phyloP scores from a whole-genome alignment of 1,284 basidiomycete species.

The Moniliella sp. region DNA sequence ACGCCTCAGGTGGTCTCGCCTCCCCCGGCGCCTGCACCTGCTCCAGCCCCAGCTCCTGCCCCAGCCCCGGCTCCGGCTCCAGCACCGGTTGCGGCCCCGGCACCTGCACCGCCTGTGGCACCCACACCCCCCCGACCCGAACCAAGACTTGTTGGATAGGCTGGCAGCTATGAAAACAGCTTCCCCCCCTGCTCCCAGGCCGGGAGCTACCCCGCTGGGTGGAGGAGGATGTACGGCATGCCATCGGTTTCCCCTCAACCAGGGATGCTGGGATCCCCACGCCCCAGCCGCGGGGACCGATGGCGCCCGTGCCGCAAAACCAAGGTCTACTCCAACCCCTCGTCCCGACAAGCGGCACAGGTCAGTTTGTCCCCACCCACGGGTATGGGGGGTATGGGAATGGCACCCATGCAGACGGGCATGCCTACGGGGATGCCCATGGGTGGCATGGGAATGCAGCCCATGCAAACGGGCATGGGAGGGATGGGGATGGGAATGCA shows the following conservation, averaged over 20 bases:
- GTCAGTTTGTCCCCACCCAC: conserved; percentile 32
- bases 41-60: conserved; percentile 13
- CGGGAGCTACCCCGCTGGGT: too few species aligned
- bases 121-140: conserved; percentile 23
- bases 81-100: conserved; percentile 30
- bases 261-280: too few species aligned
- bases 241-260: too few species aligned
- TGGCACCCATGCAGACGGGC: too few species aligned
- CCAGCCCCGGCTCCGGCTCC: conserved; percentile 11
- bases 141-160: conserved; percentile 32
- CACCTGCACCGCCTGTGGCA: conserved; percentile 1
- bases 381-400: too few species aligned
- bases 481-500: too few species aligned
- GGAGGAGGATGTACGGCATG: too few species aligned
- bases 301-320: conserved; percentile 73
- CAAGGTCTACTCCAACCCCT: conserved; percentile 68
- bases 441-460: conserved; percentile 9
- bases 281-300: conserved; percentile 61
- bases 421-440: conserved; percentile 8
- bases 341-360: conserved; percentile 25
- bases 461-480: conserved; percentile 11
- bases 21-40: conserved; percentile 27
- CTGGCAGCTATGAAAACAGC: conserved; percentile 27
- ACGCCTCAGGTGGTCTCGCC: conserved; percentile 9
- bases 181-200: conserved; percentile 7